phyloP scores from a whole-genome alignment of 2,329 filamentous ascomycete species.

The Ampelomyces quisqualis region DNA sequence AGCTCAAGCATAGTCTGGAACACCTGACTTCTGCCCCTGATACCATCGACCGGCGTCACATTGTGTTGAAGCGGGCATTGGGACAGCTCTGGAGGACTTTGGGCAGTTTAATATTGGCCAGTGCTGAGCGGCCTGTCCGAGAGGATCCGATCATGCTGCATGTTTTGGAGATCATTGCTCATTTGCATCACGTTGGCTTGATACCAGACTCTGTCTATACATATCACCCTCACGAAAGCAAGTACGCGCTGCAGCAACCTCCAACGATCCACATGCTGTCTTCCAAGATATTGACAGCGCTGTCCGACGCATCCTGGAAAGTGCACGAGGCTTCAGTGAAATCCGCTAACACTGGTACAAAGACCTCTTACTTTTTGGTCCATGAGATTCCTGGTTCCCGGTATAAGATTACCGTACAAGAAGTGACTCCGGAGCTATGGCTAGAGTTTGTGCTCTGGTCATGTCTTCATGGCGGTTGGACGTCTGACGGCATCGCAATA shows the following conservation, averaged over 20 bases:
- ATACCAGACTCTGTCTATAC: constrained; percentile 51
- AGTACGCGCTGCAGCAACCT: constrained; percentile 48
- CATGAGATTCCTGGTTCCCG: constrained; percentile 49
- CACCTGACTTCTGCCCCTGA: constrained; percentile 29
- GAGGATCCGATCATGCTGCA: constrained; percentile 43
- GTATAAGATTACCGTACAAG: constrained; percentile 45
- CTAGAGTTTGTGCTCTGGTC: constrained; percentile 56
- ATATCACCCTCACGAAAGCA: constrained; percentile 38
- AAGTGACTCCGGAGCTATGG: constrained; percentile 53
- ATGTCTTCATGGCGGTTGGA: constrained; percentile 52
- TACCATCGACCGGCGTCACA: constrained; percentile 20
- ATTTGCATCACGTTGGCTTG: constrained; percentile 50
- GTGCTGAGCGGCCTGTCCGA: constrained; percentile 24
- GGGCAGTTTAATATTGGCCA: constrained; percentile 48
- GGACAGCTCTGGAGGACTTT: constrained; percentile 51
- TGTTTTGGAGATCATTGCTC: constrained; percentile 51
- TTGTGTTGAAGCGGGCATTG: constrained; percentile 39
- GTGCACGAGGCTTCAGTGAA: constrained; percentile 46
- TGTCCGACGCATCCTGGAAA: constrained; percentile 54
- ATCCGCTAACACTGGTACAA: constrained; percentile 29
- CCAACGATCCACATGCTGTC: constrained; percentile 52
- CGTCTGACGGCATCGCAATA: constrained; percentile 46
- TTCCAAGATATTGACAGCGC: constrained; percentile 50
- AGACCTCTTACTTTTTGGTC: constrained; percentile 45
- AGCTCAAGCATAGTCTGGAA: constrained; percentile 24